phyloP scores from a whole-genome alignment of 2,329 filamentous ascomycete species.

The Colletotrichum truncatum region DNA sequence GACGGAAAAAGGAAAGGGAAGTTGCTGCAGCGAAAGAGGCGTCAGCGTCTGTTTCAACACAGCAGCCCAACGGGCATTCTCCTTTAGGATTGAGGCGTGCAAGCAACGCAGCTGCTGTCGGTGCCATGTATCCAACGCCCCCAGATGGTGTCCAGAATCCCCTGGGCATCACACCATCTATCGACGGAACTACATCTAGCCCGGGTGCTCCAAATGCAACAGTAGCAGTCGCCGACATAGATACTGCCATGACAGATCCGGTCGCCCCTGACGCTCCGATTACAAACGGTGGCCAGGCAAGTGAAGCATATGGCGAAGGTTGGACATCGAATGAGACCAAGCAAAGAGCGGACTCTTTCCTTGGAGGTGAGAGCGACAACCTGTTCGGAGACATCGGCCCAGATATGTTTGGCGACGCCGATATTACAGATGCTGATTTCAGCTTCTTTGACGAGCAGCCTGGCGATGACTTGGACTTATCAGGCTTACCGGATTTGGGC shows the following conservation, averaged over 20 bases:
- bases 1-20: constrained; percentile 61
- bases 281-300: constrained; percentile 35
- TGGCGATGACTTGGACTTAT: constrained; percentile 48
- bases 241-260: constrained; percentile 38
- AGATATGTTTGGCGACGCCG: constrained; percentile 77
- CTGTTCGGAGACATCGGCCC: constrained; percentile 75
- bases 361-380: constrained; percentile 61
- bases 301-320: constrained; percentile 44
- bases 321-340: constrained; percentile 56
- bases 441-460: constrained; percentile 80
- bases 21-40: constrained; percentile 51
- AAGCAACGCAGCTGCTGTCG: constrained; percentile 54
- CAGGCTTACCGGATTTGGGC: constrained; percentile 41
- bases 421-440: constrained; percentile 85
- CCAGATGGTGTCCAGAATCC: constrained; percentile 70
- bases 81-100: constrained; percentile 60
- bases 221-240: constrained; percentile 42
- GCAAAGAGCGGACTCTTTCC: constrained; percentile 50
- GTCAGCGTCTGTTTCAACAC: constrained; percentile 51
- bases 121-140: constrained; percentile 76
- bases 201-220: constrained; percentile 55
- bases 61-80: constrained; percentile 59
- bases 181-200: constrained; percentile 65
- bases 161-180: constrained; percentile 62
- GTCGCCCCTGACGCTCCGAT: constrained; percentile 38